Conservation (phyloP, 1,284 basidiomycete genomes). For the Trametes versicolor region DNA sequence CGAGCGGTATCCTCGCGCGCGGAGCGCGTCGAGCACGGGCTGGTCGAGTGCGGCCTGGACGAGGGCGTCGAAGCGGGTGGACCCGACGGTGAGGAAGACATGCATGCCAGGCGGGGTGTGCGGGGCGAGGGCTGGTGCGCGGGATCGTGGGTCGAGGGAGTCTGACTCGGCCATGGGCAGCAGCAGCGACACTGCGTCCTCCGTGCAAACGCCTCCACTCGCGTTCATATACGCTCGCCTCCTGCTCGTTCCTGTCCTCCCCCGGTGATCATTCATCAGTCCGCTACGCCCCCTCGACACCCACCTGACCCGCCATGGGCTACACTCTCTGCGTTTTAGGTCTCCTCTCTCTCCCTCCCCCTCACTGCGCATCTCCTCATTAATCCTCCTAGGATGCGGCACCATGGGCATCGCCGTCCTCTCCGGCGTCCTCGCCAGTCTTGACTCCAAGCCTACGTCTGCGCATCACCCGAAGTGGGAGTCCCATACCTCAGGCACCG, state of each 20-base stretch:
- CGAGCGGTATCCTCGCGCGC: conserved; percentile 60
- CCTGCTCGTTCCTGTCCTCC: conserved; percentile 5
- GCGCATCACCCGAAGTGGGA: conserved; percentile 69
- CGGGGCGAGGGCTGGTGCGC: conserved; percentile 20
- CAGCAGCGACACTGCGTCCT: not conserved
- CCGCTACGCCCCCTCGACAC: conserved; percentile 19
- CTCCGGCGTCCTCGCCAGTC: conserved; percentile 87
- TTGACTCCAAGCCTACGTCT: conserved; percentile 58
- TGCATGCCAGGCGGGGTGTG: conserved; percentile 52
- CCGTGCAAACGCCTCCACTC: conserved; percentile 3
- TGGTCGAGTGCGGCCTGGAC: conserved; percentile 70
- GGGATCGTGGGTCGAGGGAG: conserved; percentile 25
- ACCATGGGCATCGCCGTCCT: conserved; percentile 98
- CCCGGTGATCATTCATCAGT: conserved; percentile 25
- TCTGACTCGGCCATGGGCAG: conserved; percentile 21
- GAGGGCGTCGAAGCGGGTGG: conserved; percentile 86
- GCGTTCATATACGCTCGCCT: conserved; percentile 16
- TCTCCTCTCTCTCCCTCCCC: conserved; percentile 36
- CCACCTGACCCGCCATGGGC: conserved; percentile 53
- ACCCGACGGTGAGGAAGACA: conserved; percentile 89
- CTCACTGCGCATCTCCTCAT: conserved; percentile 24
- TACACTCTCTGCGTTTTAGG: conserved; percentile 72
- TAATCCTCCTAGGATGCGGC: conserved; percentile 80
- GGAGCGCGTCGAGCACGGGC: conserved; percentile 63
- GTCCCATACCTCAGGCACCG: conserved; percentile 85